Base-by-base conservation (phyloP, 2,329 filamentous ascomycete species). In the Emericellopsis cladophorae region DNA sequence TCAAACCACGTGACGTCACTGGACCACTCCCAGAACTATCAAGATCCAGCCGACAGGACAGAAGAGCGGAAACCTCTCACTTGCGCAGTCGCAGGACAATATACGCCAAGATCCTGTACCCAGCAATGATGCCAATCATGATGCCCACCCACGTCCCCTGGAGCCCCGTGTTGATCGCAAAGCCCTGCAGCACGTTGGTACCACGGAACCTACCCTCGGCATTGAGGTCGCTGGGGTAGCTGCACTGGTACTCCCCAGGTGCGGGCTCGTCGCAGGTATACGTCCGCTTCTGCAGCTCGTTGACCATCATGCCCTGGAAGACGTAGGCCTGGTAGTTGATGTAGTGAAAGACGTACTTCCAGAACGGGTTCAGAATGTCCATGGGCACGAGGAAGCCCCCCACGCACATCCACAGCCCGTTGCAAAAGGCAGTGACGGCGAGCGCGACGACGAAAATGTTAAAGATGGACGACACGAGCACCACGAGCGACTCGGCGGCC, bases 231-330 rank as follows among this genome's bases (percentile, higher is more conserved):
- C 73, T 81, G 31, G 70, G 59, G 57, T 81, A 92, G 74, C 85
- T 81, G 62, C 86, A 93, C 33, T 70, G 68, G 49, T 77, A 87
- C 0, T 58, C 54, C 4, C 46, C 67, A 60, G 33, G 46, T 16
- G 16, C 42, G 41, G 43, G 35, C 0, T 49, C 62, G 26, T 29
- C 26, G 54, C 84, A 90, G 4, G 60, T 56, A 56, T 84, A 93
- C 4, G 64, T 70, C 12, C 84, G 67, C 15, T 72, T 48, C 1
- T 65, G 64, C 56, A 94, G 92, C 62, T 94, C 84, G 53, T 92
- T 93, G 40, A 90, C 79, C 84, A 93, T 92, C 86, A 94, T 92
- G 12, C 84, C 86, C 54, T 90, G 77, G 55, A 93, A 94, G 4
- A 93, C 86, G 51, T 89, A 93, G 34, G 68, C 74, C 56, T 90